phyloP scores from a whole-genome alignment of 768 basidiomycete genomes.

The Phaeotremella skinneri region DNA sequence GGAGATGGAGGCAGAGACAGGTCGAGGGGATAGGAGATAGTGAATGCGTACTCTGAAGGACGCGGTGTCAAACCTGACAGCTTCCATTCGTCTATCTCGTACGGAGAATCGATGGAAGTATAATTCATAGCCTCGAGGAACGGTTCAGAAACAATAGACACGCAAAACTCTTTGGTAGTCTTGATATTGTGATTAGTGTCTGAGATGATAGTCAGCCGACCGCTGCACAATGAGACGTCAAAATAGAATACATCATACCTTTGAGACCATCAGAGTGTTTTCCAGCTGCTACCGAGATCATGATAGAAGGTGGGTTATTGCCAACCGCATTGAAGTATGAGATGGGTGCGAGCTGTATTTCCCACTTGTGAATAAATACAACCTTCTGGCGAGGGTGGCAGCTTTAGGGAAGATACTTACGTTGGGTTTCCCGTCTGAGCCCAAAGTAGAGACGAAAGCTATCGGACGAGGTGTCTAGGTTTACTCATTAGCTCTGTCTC shows the following conservation, averaged over 20 bases:
- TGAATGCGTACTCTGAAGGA: slow-evolving; percentile 34
- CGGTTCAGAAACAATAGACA: slow-evolving; percentile 67
- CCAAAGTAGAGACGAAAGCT: slow-evolving; percentile 29
- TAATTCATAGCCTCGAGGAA: slow-evolving; percentile 54
- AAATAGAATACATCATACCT: slow-evolving; percentile 18
- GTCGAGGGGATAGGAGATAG: not conserved
- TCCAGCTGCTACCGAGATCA: slow-evolving; percentile 59
- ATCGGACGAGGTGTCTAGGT: slow-evolving; percentile 34
- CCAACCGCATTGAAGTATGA: slow-evolving; percentile 65
- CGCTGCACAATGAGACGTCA: not conserved
- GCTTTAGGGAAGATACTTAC: too few relatives aligned
- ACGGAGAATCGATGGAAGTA: slow-evolving; percentile 50
- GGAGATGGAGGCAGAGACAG: not conserved
- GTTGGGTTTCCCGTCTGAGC: slow-evolving; percentile 20
- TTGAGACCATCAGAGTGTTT: slow-evolving; percentile 27
- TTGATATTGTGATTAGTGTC: slow-evolving; percentile 68
- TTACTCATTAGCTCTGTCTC: not conserved
- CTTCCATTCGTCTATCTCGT: slow-evolving; percentile 51
- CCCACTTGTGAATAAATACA: too few relatives aligned
- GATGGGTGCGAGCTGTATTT: slow-evolving; percentile 49
- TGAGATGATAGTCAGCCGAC: slow-evolving; percentile 20
- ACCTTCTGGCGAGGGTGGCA: too few relatives aligned
- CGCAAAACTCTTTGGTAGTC: slow-evolving; percentile 66
- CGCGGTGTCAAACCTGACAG: slow-evolving; percentile 45
- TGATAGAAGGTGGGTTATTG: slow-evolving; percentile 66